Conservation (phyloP, 2,329 filamentous ascomycete genomes). For the Ophiostoma piceae region DNA sequence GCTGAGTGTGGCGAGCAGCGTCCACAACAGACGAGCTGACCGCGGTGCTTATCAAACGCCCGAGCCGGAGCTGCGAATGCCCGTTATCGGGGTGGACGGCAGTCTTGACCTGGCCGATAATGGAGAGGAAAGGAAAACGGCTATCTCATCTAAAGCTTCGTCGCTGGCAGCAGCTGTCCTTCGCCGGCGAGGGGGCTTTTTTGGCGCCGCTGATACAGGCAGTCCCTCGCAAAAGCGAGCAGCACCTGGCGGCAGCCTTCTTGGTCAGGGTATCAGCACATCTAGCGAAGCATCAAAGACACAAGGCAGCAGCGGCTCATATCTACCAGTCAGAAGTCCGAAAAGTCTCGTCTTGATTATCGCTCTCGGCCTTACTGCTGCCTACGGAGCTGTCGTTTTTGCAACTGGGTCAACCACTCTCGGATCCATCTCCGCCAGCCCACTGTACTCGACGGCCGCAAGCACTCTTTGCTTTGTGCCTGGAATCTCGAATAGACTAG, state of each 20-base stretch:
- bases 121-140: neutral
- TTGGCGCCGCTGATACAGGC: constrained; percentile 20
- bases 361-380: constrained; percentile 16
- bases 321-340: neutral
- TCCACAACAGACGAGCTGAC: constrained; percentile 6
- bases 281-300: neutral
- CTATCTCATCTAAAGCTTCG: neutral
- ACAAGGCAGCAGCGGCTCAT: neutral
- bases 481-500: neutral
- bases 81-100: constrained; percentile 40
- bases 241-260: neutral
- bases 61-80: constrained; percentile 48
- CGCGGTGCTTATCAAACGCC: constrained; percentile 33
- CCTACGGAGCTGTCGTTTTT: constrained; percentile 8
- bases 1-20: constrained; percentile 26
- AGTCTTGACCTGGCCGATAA: constrained; percentile 24
- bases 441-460: neutral
- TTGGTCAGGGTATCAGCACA: neutral
- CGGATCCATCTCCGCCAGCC: neutral
- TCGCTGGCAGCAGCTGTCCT: constrained; percentile 25
- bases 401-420: neutral
- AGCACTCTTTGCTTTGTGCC: neutral
- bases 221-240: constrained; percentile 23
- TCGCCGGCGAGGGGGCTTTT: constrained; percentile 28
- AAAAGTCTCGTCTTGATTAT: neutral